Conservation (phyloP, 306 rosid genomes). For the Prunus mongolica region DNA sequence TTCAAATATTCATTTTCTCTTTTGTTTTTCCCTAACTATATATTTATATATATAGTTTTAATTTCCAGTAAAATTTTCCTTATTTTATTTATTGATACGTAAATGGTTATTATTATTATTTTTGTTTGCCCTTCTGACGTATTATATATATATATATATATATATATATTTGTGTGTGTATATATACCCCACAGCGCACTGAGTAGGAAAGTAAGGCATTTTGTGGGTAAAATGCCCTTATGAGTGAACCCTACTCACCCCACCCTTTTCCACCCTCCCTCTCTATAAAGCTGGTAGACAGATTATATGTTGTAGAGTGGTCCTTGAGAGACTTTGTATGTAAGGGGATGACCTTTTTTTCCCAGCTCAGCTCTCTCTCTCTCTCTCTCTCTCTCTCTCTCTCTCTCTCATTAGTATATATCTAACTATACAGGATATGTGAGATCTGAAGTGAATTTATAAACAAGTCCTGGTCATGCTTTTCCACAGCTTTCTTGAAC, state of each 20-base stretch:
- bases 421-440: not conserved
- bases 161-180: not conserved
- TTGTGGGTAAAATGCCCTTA: conserved; percentile 37
- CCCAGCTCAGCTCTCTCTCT: not conserved
- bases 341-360: conserved; percentile 24
- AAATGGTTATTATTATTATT: conserved; percentile 15
- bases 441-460: conserved; percentile 45
- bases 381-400: conserved; percentile 5
- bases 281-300: conserved; percentile 64
- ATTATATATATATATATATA: not conserved
- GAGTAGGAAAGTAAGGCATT: conserved; percentile 52
- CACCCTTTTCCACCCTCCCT: conserved; percentile 5
- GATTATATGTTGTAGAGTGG: conserved; percentile 71
- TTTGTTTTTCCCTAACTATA: conserved; percentile 6
- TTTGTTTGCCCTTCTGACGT: conserved; percentile 40
- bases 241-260: conserved; percentile 42
- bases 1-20: conserved; percentile 16
- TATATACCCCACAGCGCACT: conserved; percentile 79
- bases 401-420: conserved; percentile 5
- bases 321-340: conserved; percentile 50
- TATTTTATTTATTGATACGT: conserved; percentile 22
- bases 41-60: not conserved
- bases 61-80: conserved; percentile 1
- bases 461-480: conserved; percentile 71
- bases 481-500: conserved; percentile 99